phyloP scores from a whole-genome alignment of 2,329 filamentous ascomycete genomes.

The Xylariaceae sp. region DNA sequence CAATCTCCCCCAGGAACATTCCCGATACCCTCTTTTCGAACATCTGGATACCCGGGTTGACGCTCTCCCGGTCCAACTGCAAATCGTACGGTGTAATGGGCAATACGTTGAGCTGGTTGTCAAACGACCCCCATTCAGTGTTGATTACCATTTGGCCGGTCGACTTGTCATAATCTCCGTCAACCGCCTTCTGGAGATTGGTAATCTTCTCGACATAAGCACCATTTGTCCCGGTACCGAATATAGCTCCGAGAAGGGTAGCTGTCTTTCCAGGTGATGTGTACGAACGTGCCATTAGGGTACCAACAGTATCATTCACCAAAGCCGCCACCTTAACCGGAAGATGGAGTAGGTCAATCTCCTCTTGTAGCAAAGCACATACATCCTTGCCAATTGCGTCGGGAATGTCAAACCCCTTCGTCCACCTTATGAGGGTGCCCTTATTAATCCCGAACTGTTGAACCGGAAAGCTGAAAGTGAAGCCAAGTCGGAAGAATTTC shows the following conservation, averaged over 20 bases:
- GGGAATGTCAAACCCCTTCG: conserved; percentile 97
- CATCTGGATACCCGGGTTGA: conserved; percentile 96
- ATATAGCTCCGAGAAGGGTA: conserved; percentile 93
- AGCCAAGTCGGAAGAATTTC: conserved; percentile 91
- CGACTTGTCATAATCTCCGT: conserved; percentile 74
- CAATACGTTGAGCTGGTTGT: conserved; percentile 88
- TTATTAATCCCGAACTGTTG: conserved; percentile 95
- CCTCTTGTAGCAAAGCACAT: conserved; percentile 84
- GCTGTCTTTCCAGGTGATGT: conserved; percentile 86
- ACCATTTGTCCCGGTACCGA: conserved; percentile 96
- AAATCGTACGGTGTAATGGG: conserved; percentile 85
- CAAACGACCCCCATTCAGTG: conserved; percentile 98
- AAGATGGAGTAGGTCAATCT: conserved; percentile 85
- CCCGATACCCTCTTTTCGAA: conserved; percentile 98
- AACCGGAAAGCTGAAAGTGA: conserved; percentile 98
- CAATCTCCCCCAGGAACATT: conserved; percentile 97
- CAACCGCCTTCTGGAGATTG: conserved; percentile 80
- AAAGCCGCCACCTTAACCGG: conserved; percentile 95
- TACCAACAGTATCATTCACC: conserved; percentile 97
- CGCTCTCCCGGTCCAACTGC: conserved; percentile 77
- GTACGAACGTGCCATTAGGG: conserved; percentile 96
- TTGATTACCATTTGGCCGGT: conserved; percentile 98
- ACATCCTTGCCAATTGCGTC: conserved; percentile 95
- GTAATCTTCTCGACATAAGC: conserved; percentile 93
- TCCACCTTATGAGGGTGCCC: conserved; percentile 94